Percentiles rank a stretch among this genome's conserved stretches.
Evolutionary conservation across 352 stramenopile genomes (phyloP).

Genomic region (Nothophytophthora sp.): DNA sequence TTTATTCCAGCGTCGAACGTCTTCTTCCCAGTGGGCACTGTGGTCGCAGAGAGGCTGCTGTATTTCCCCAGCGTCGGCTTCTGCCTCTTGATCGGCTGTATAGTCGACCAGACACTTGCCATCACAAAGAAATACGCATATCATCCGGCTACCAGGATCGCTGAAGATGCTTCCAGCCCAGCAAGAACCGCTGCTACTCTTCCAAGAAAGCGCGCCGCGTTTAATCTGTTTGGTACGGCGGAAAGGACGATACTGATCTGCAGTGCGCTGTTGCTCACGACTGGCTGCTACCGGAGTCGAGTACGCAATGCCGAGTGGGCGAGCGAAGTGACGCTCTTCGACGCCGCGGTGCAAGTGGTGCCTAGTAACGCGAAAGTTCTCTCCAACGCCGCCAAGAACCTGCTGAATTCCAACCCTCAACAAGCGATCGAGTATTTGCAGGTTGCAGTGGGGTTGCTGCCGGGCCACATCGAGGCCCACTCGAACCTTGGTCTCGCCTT

Average conservation of each 20-base stretch:
- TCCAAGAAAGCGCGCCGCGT: neutral
- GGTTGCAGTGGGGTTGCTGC: conserved; percentile 35
- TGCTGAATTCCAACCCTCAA: conserved; percentile 44
- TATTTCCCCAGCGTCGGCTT: conserved; percentile 92
- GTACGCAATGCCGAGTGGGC: conserved; percentile 69
- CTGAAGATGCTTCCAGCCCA: neutral
- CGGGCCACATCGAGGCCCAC: conserved; percentile 53
- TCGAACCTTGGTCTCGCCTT: conserved; percentile 60
- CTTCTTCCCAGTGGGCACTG: conserved; percentile 89
- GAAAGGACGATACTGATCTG: conserved; percentile 12
- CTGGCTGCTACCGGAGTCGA: conserved; percentile 41
- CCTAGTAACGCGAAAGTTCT: conserved; percentile 82
- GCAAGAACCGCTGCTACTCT: too few species aligned
- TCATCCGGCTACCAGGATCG: too few species aligned
- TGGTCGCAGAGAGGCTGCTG: conserved; percentile 90
- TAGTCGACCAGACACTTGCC: conserved; percentile 28
- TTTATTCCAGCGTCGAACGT: conserved; percentile 93
- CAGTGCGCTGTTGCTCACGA: conserved; percentile 26
- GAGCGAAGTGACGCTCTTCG: conserved; percentile 59
- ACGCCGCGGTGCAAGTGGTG: conserved; percentile 44
- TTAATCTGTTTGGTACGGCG: conserved; percentile 3
- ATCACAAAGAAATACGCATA: conserved; percentile 20
- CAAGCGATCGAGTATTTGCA: conserved; percentile 41
- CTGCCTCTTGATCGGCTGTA: conserved; percentile 56
- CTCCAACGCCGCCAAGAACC: conserved; percentile 67